These are phyloP conservation scores for Vinca major DNA, from an alignment of 305 asterid species.

Conservation along the genomic window DNA sequence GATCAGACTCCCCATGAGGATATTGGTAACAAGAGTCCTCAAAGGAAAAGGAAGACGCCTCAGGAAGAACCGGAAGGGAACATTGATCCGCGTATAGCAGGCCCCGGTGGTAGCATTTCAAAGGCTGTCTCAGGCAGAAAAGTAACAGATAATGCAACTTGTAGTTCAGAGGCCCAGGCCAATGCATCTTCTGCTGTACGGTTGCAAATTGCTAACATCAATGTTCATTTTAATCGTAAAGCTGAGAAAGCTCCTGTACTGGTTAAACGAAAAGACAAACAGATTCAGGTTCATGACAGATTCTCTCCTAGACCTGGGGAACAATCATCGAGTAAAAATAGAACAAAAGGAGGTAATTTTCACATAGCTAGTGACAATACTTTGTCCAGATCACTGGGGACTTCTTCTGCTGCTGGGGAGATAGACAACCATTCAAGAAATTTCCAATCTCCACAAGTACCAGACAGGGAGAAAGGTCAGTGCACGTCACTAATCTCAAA, in stretches of 20 bases:
- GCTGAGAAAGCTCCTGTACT: slow-evolving; percentile 3
- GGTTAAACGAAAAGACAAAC: slow-evolving; percentile 17
- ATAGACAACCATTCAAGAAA: background rate
- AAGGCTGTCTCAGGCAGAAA: slow-evolving; percentile 12
- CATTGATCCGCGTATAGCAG: slow-evolving; percentile 10
- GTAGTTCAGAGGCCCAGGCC: slow-evolving; percentile 14
- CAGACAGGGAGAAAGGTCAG: slow-evolving; percentile 11
- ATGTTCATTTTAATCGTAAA: slow-evolving; percentile 10
- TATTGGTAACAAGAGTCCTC: slow-evolving; percentile 14
- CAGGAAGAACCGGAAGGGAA: slow-evolving; percentile 20
- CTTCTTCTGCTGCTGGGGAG: slow-evolving; percentile 14
- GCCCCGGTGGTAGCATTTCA: slow-evolving; percentile 16
- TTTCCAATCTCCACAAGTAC: slow-evolving; percentile 2
- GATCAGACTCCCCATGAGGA: slow-evolving; percentile 14
- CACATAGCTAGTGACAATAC: slow-evolving; percentile 5
- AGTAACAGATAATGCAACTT: slow-evolving; percentile 12
- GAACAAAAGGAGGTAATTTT: slow-evolving; percentile 8
- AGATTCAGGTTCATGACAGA: slow-evolving; percentile 14
- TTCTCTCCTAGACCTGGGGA: slow-evolving; percentile 15
- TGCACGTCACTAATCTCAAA: background rate
- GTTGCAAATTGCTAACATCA: slow-evolving; percentile 3
- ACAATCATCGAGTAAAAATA: slow-evolving; percentile 8
- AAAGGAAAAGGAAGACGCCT: slow-evolving; percentile 21
- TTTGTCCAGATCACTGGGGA: slow-evolving; percentile 8
- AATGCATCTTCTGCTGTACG: slow-evolving; percentile 18